A percentile compares a stretch with the other conserved stretches of the same genome.
phyloP scores from a whole-genome alignment of 352 stramenopile genomes.

The Aphanomyces astaci region DNA sequence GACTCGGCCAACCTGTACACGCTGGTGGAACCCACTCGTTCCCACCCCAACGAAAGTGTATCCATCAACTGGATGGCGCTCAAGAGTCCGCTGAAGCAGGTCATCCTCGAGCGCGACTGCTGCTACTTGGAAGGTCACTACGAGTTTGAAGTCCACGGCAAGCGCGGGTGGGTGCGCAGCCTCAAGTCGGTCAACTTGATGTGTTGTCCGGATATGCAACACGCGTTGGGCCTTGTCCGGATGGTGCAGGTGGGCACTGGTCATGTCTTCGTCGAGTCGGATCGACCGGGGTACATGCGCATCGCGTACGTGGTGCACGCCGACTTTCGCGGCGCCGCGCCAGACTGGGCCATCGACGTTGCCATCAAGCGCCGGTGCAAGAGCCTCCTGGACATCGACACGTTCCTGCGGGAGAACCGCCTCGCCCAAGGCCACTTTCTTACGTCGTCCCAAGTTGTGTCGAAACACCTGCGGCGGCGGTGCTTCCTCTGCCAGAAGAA shows the following conservation, averaged over 20 bases:
- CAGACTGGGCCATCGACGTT: background rate
- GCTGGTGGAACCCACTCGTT: background rate
- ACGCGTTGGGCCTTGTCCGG: background rate
- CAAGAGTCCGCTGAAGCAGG: background rate
- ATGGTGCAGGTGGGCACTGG: background rate
- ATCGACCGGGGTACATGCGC: background rate
- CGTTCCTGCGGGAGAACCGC: background rate
- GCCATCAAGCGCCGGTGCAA: background rate
- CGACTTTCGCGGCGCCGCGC: background rate
- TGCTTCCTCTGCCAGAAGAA: conserved; percentile 4
- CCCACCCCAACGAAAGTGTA: background rate
- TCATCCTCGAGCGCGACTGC: background rate
- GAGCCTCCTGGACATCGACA: background rate
- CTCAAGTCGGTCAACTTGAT: background rate
- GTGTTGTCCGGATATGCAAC: background rate
- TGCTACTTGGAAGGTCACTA: background rate
- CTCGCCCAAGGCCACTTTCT: background rate
- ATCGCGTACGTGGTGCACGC: background rate
- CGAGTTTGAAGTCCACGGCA: background rate
- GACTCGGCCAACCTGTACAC: background rate
- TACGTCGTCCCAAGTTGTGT: background rate
- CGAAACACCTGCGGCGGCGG: background rate
- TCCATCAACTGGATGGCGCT: background rate
- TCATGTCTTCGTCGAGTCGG: background rate
- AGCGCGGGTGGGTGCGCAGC: background rate